A percentile compares a stretch with the other conserved stretches of the same genome.
Evolutionary conservation across 164 flowering plant genomes (phyloP).

Genomic region (Berberis thunbergii): DNA sequence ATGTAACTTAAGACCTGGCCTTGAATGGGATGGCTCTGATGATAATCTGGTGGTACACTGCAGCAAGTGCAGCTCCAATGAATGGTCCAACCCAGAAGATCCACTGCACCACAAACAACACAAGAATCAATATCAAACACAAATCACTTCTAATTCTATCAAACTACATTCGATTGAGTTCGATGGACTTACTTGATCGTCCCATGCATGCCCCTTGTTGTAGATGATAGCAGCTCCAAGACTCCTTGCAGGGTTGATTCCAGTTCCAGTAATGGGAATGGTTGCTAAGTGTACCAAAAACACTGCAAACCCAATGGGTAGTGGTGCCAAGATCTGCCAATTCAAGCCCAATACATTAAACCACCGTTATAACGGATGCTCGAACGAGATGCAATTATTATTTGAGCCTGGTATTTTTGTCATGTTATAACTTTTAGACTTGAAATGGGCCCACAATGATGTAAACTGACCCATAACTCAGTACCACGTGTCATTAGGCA

Average conservation of each 20-base stretch:
- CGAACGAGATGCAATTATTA: too few relatives aligned
- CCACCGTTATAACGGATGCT: not conserved
- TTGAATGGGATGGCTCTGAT: constrained; percentile 18
- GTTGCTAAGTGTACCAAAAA: constrained; percentile 70
- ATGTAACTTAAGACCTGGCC: constrained; percentile 1
- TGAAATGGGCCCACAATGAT: too few relatives aligned
- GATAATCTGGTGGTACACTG: constrained; percentile 12
- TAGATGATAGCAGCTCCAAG: constrained; percentile 65
- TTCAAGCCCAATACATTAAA: not conserved
- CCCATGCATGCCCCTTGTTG: constrained; percentile 51
- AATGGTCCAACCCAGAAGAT: constrained; percentile 16
- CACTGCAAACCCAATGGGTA: constrained; percentile 64
- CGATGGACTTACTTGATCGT: constrained; percentile 40
- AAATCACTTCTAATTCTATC: not conserved
- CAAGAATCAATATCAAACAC: not conserved
- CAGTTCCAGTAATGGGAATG: constrained; percentile 68
- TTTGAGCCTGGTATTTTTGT: too few relatives aligned
- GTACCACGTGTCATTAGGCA: too few relatives aligned
- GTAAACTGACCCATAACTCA: too few relatives aligned
- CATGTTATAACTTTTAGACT: too few relatives aligned
- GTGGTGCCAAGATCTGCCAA: constrained; percentile 49
- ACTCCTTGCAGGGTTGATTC: constrained; percentile 70
- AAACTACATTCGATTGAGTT: too few relatives aligned
- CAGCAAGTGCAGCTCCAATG: constrained; percentile 16
- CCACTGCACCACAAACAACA: constrained; percentile 10